Evolutionary conservation across 2,329 filamentous ascomycete genomes (phyloP), one percentile per base, ranked within the genome.

Genomic region (Periconia digitata): DNA sequence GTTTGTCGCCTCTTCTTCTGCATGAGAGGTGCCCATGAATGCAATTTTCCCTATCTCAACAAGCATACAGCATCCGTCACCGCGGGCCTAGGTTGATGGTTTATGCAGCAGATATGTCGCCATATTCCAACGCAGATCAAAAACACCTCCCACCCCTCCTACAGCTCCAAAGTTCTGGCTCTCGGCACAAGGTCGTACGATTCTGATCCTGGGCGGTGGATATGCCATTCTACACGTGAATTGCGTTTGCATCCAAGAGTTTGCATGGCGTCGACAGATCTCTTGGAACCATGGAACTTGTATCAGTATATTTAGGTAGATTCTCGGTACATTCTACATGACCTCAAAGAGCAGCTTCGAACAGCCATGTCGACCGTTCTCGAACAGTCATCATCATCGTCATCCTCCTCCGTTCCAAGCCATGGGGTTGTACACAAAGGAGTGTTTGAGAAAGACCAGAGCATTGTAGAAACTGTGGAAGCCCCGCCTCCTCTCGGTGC

Each of bases 401-500:
- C n/a, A n/a, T n/a, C n/a, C n/a, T n/a, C n/a, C n/a, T n/a, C n/a
- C n/a, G n/a, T n/a, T n/a, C n/a, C n/a, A n/a, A n/a, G n/a, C 24
- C 24, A 27, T 27, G 24, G 6, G 24, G 24, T 27, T 6, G 13
- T 27, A 13, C 6, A 27, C 24, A 27, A 27, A 13, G 24, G 24
- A 6, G 24, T 27, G 7, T 13, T 32, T 8, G 49, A 52, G 38
- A 52, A 50, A 35, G 43, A 51, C 18, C n/a, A 46, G n/a, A 43
- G 8, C 15, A 29, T 15, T 8, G 35, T 37, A 3, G 35, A 42
- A 22, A 36, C 45, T 15, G 29, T 36, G 6, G 53, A 56, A 17
- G 51, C 46, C 35, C 35, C 37, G 23, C 55, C 54, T 16, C 43
- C 44, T 3, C 47, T 60, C n/a, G 57, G 58, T 18, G 56, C 47